Conservation (phyloP, 2,329 filamentous ascomycete genomes). For the Colletotrichum tanaceti region DNA sequence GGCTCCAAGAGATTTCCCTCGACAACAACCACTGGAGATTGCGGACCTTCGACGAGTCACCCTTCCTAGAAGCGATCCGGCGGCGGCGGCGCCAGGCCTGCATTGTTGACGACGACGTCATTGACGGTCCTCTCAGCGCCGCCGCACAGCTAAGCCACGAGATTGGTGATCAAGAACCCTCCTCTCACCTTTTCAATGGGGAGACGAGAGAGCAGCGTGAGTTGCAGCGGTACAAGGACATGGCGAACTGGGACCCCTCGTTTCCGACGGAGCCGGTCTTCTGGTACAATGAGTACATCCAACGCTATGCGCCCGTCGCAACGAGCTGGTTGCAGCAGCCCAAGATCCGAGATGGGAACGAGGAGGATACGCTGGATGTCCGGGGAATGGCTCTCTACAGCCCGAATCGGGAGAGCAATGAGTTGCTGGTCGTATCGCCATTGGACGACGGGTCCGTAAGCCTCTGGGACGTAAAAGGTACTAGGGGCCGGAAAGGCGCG, state of each 20-base stretch:
- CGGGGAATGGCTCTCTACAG: slow-evolving; percentile 78
- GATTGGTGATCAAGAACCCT: slow-evolving; percentile 9
- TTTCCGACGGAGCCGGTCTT: slow-evolving; percentile 77
- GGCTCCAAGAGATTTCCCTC: slow-evolving; percentile 74
- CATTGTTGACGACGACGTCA: slow-evolving; percentile 27
- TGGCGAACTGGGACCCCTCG: slow-evolving; percentile 86
- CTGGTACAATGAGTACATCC: slow-evolving; percentile 92
- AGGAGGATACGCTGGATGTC: slow-evolving; percentile 69
- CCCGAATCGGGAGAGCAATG: slow-evolving; percentile 53
- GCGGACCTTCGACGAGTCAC: slow-evolving; percentile 78
- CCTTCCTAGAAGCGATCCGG: slow-evolving; percentile 71
- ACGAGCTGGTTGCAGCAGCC: slow-evolving; percentile 82
- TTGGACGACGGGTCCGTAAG: slow-evolving; percentile 90
- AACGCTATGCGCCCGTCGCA: slow-evolving; percentile 78
- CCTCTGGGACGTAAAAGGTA: slow-evolving; percentile 80
- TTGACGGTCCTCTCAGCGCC: slow-evolving; percentile 37
- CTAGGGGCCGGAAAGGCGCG: slow-evolving; percentile 65
- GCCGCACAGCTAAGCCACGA: slow-evolving; percentile 33
- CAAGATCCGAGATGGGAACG: slow-evolving; percentile 53
- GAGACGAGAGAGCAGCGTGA: slow-evolving; percentile 45
- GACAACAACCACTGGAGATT: slow-evolving; percentile 82
- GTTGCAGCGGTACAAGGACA: slow-evolving; percentile 64
- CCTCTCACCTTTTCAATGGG: slow-evolving; percentile 41
- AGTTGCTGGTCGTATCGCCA: slow-evolving; percentile 75
- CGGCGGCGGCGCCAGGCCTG: slow-evolving; percentile 57